phyloP scores from a whole-genome alignment of 176 grass and related monocot genomes.

The Hordeum marinum region DNA sequence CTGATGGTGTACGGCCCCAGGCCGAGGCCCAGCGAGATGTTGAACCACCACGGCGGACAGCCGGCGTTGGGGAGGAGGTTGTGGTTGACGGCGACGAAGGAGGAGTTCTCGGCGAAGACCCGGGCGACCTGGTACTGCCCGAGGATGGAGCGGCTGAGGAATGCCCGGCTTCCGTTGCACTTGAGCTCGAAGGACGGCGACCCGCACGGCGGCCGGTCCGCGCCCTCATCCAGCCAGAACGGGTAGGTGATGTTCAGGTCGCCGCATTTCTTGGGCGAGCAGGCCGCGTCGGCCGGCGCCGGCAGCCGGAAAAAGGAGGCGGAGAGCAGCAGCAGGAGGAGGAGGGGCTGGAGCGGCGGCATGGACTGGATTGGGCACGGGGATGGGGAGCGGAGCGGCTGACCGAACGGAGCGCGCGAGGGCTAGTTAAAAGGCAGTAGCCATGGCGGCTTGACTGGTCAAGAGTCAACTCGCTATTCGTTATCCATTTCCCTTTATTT shows the following conservation, averaged over 20 bases:
- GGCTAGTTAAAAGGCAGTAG: background rate
- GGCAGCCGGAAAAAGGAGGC: background rate
- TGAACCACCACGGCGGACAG: conserved; percentile 11
- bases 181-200: conserved; percentile 16
- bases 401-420: background rate
- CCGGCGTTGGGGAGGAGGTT: conserved; percentile 12
- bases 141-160: fast-evolving
- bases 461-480: background rate
- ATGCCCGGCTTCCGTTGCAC: background rate
- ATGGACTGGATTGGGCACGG: background rate
- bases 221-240: conserved; percentile 38
- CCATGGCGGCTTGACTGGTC: background rate
- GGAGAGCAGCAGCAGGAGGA: background rate
- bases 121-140: background rate
- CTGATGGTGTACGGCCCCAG: background rate
- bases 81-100: conserved; percentile 3
- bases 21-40: background rate
- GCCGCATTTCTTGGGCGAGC: background rate
- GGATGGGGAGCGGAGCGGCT: background rate
- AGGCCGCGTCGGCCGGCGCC: background rate
- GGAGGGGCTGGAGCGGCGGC: background rate
- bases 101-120: background rate
- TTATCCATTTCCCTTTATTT: background rate
- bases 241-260: conserved; percentile 1
- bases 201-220: background rate